Percentiles rank a stretch among this genome's conserved stretches.
Conservation (phyloP, 1,284 basidiomycete genomes). For the Rhodofomes roseus region DNA sequence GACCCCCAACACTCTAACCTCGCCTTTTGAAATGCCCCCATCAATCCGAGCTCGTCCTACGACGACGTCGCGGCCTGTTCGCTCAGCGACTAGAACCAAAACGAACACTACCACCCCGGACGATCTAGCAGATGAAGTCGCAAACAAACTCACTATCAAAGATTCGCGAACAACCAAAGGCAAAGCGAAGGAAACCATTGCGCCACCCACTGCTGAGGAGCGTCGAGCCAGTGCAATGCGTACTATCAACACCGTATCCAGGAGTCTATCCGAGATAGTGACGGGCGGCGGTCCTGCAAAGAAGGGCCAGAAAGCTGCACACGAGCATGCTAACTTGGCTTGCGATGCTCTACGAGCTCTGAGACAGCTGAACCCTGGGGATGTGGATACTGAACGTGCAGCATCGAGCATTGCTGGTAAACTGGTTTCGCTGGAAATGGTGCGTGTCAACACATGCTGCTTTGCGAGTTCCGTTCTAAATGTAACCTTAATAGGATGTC, state of each 20-base stretch:
- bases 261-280: constrained; percentile 45
- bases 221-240: constrained; percentile 45
- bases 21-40: not conserved
- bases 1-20: too few species aligned
- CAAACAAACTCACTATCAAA: constrained; percentile 20
- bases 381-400: constrained; percentile 69
- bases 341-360: constrained; percentile 40
- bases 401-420: constrained; percentile 63
- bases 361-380: constrained; percentile 40
- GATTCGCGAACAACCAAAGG: constrained; percentile 15
- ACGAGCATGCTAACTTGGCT: constrained; percentile 27
- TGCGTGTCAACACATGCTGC: constrained; percentile 32
- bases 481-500: constrained; percentile 40
- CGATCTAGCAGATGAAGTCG: constrained; percentile 21
- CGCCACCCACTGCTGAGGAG: constrained; percentile 17
- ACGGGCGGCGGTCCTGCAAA: constrained; percentile 39
- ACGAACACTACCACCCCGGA: constrained; percentile 14
- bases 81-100: constrained; percentile 6
- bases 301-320: constrained; percentile 22
- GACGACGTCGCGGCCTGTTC: constrained; percentile 1
- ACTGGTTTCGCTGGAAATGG: constrained; percentile 61
- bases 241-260: constrained; percentile 56
- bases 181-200: constrained; percentile 11
- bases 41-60: not conserved
- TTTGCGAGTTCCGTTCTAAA: not conserved